Base-by-base conservation (phyloP, 202 grass and related monocot genomes). In the Hordeum pubiflorum region DNA sequence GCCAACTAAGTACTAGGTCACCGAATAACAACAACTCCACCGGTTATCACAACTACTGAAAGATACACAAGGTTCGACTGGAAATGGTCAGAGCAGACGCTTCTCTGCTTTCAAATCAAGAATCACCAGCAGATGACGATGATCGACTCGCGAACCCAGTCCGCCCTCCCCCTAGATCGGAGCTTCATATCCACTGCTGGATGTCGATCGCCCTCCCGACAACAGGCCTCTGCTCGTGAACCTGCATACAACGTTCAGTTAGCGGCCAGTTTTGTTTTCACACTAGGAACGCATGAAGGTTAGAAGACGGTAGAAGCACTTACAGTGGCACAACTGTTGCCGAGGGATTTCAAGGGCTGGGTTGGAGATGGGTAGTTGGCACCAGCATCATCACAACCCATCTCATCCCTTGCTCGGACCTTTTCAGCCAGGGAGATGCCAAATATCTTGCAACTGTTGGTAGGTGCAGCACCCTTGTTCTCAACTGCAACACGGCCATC, bases 141-240 rank as follows among this genome's bases (percentile, higher is more conserved):
- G 33, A 54, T 44, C 37, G 60, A 41, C 33, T 60, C 67, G 20
- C 23, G 73, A 34, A 79, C 56, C 37, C 74, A 74, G 40, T 40
- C 40, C 40, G 9, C 41, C 17, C 37, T 2, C 48, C 17, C 44
- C 68, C 18, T 34, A 62, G 17, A 81, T 84, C 80, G 89, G 86
- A 58, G 57, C 20, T 89, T 84, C 90, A 86, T 91, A 80, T 89
- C 79, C 90, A 88, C 62, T 21, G 83, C 68, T 73, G 87, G 77
- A 92, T 21, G 24, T 92, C 90, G 69, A 92, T 83, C 78, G 80
- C 77, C 90, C 83, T 89, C 41, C 87, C 90, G 81, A 89, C 86
- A 87, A 92, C 90, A 84, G 83, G 84, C 81, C 90, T 79, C 74
- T 92, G 90, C 84, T 92, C 81, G 58, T 89, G 90, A 89, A 92